Base-by-base conservation (phyloP, 2,329 filamentous ascomycete species). In the Zopfia rhizophila region DNA sequence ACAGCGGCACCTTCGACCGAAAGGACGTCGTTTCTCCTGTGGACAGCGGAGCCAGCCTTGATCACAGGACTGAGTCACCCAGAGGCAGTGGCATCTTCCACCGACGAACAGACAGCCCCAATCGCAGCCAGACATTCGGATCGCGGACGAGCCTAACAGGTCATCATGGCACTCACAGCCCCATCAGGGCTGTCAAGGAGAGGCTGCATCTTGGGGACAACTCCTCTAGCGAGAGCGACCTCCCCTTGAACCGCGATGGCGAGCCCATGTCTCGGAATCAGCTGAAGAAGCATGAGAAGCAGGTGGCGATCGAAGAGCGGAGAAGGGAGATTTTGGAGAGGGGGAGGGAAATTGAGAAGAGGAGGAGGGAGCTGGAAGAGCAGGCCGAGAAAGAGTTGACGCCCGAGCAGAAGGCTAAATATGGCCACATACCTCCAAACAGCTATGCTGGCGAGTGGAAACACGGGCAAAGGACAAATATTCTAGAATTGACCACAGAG, bases 381-480 rank as follows among this genome's bases (percentile, higher is more conserved):
- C 73, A 72, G 43, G 81, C 83, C 0, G 66, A 68, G 8, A 72
- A 73, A 17, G 78, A 82, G 42, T 79, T 86, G 65, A 83, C 83
- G 0, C 70, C 78, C 2, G 83, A 85, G 45, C 82, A 84, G 72
- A 79, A 75, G 58, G 74, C 78, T 17, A 80, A 78, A 37, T 87
- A 87, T 65, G 84, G 84, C 25, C 73, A 79, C 16, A 60, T 83
- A 29, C 78, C 80, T 3, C 70, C 85, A 55, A 82, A 86, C 68
- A 80, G 80, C 66, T 86, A 80, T 52, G 76, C 83, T 12, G 75
- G 76, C 48, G 73, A 78, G 44, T 75, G 76, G 66, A 72, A 77
- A 47, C 66, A 76, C 37, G 72, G 82, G 52, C 59, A 72, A 3
- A 77, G 81, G 11, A 63, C 75, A 41, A 71, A 77, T 17, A 70